Base-by-base conservation (phyloP, 73 alveolate species). In the Durusdinium trenchii region DNA sequence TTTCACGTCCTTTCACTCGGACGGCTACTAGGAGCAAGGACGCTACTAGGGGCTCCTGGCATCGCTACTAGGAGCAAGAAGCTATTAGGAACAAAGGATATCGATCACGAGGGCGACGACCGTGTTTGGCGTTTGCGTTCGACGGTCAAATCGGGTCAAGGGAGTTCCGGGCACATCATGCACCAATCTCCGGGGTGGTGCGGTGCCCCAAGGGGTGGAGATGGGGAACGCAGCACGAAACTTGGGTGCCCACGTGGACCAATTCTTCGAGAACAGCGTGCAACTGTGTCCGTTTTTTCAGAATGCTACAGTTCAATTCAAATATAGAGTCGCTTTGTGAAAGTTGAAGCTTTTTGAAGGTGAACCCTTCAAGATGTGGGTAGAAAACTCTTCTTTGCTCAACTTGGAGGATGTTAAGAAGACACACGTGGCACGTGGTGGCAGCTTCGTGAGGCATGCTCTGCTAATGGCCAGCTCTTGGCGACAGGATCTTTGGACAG, bases 81-180 rank as follows among this genome's bases (percentile, higher is more conserved):
- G n/a, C n/a, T n/a, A n/a, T n/a, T n/a, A n/a, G n/a, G n/a, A n/a
- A n/a, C n/a, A n/a, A n/a, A n/a, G n/a, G n/a, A n/a, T n/a, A n/a
- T n/a, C n/a, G n/a, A n/a, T n/a, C n/a, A n/a, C n/a, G n/a, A n/a
- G n/a, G n/a, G n/a, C n/a, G n/a, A n/a, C n/a, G n/a, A n/a, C n/a
- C n/a, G n/a, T n/a, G n/a, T n/a, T n/a, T n/a, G n/a, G n/a, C n/a
- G n/a, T 54, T 12, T 12, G 28, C 64, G 28, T 54, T 54, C 20
- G 9, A 12, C 20, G 64, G 64, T 54, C 28, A 35, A 30, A n/a
- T n/a, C 46, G 40, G 82, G 32, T 45, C 64, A 14, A 91, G 98
- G 98, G 81, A 91, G 73, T 91, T 69, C 89, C 98, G 98, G 82
- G 98, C 98, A 40, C 98, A 91, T 52, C 98, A 91, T 69, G 98